These are phyloP conservation scores for Anthracocystis panici-leucophaei DNA, from an alignment of 1,284 basidiomycete genomes.

Conservation along the genomic window DNA sequence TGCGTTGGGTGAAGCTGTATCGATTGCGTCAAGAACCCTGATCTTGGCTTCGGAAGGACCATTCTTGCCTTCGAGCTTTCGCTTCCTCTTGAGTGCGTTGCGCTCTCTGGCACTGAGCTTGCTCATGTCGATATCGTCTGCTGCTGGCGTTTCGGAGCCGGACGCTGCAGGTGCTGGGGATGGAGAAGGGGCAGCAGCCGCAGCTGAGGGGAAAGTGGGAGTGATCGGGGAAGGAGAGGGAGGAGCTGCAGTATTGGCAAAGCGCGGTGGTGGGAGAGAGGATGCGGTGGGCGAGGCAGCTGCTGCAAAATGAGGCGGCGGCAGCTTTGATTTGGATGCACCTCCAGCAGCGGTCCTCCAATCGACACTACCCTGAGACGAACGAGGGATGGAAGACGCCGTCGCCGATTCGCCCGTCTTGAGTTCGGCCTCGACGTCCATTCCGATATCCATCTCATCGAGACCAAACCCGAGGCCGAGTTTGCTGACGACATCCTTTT, in stretches of 20 bases:
- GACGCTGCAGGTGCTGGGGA: conserved; percentile 19
- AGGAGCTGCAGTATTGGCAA: conserved; percentile 14
- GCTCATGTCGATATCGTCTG: conserved; percentile 62
- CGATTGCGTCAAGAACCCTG: conserved; percentile 72
- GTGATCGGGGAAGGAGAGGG: conserved; percentile 31
- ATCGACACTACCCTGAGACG: conserved; percentile 39
- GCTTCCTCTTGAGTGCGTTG: conserved; percentile 89
- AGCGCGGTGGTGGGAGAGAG: conserved; percentile 37
- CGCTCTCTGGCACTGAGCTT: conserved; percentile 79
- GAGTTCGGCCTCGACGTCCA: conserved; percentile 70
- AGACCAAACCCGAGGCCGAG: conserved; percentile 75
- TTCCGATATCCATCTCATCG: conserved; percentile 77
- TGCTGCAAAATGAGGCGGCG: conserved; percentile 34
- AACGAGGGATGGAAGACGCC: conserved; percentile 13
- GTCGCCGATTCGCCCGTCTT: conserved; percentile 29
- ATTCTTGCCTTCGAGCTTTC: conserved; percentile 80
- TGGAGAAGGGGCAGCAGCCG: conserved; percentile 25
- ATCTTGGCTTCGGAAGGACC: conserved; percentile 44
- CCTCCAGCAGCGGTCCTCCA: conserved; percentile 51
- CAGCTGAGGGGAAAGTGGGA: conserved; percentile 18
- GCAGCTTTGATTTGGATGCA: conserved; percentile 29
- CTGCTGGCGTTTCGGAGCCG: conserved; percentile 30
- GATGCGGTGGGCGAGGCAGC: conserved; percentile 15
- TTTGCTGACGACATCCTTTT: conserved; percentile 77
- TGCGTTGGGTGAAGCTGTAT: conserved; percentile 25